Percentiles rank a stretch among this genome's conserved stretches.
These are phyloP conservation scores for Euphorbia pulcherrima DNA, from an alignment of 345 rosid species.

Conservation along the genomic window DNA sequence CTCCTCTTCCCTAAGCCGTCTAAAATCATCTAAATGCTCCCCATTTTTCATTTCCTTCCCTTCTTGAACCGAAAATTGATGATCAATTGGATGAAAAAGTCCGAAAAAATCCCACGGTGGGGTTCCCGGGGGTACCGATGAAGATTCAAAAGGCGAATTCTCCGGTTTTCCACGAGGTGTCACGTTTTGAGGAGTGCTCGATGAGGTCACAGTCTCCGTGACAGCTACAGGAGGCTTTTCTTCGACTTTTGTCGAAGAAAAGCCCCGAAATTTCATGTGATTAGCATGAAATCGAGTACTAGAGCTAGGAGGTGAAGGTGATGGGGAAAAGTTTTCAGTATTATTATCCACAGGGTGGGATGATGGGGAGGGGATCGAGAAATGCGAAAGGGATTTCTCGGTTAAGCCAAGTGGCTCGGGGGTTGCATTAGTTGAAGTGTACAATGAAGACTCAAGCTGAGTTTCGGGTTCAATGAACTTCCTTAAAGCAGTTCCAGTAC, in stretches of 20 bases:
- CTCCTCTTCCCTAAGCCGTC: conserved; percentile 50
- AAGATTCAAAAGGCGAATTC: conserved; percentile 43
- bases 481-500: conserved; percentile 64
- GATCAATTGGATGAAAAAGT: conserved; percentile 58
- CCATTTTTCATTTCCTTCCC: conserved; percentile 36
- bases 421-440: conserved; percentile 74
- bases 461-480: conserved; percentile 79
- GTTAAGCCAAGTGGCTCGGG: conserved; percentile 61
- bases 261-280: conserved; percentile 63
- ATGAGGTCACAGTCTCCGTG: conserved; percentile 48
- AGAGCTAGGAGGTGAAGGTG: conserved; percentile 55
- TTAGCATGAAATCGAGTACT: conserved; percentile 44
- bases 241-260: conserved; percentile 61
- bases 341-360: conserved; percentile 45
- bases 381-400: conserved; percentile 56
- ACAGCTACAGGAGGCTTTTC: conserved; percentile 58
- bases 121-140: conserved; percentile 47
- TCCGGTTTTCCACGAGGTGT: conserved; percentile 47
- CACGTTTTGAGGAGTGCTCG: conserved; percentile 41
- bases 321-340: conserved; percentile 51
- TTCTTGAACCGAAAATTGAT: conserved; percentile 52
- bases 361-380: conserved; percentile 61
- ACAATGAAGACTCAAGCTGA: conserved; percentile 65
- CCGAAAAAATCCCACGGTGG: conserved; percentile 90
- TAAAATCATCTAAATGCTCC: conserved; percentile 46